Evolutionary conservation across 345 rosid genomes (phyloP).

Genomic region (Salix udensis): DNA sequence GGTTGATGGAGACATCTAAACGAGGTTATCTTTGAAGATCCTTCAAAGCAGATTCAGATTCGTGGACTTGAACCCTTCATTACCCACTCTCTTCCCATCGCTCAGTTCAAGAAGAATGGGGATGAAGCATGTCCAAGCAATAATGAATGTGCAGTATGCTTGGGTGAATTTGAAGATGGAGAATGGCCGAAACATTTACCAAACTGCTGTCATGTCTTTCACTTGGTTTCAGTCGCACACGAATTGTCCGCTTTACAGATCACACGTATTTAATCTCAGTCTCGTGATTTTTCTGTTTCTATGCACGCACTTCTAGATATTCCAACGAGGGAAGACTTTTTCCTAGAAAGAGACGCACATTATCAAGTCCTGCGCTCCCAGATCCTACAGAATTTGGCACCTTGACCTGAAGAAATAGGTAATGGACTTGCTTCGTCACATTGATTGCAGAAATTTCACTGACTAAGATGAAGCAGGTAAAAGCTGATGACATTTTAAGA

Average conservation of each 20-base stretch:
- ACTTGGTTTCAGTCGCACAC: slow-evolving; percentile 43
- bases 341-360: slow-evolving; percentile 13
- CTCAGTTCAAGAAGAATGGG: slow-evolving; percentile 22
- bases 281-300: slow-evolving; percentile 13
- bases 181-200: slow-evolving; percentile 37
- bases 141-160: slow-evolving; percentile 39
- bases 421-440: neutral
- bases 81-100: slow-evolving; percentile 24
- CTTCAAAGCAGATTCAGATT: slow-evolving; percentile 17
- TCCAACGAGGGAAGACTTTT: slow-evolving; percentile 27
- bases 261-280: slow-evolving; percentile 6
- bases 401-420: slow-evolving; percentile 1
- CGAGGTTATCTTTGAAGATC: slow-evolving; percentile 11
- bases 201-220: slow-evolving; percentile 35
- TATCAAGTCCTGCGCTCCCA: slow-evolving; percentile 5
- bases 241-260: slow-evolving; percentile 38
- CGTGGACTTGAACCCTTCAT: slow-evolving; percentile 31
- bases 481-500: too few relatives aligned
- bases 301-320: slow-evolving; percentile 12
- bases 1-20: slow-evolving; percentile 9
- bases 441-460: neutral
- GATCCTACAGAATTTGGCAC: slow-evolving; percentile 4
- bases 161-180: slow-evolving; percentile 41
- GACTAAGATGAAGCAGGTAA: neutral
- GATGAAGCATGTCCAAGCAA: neutral